phyloP scores from a whole-genome alignment of 331 rosid genomes.

The Malus hybrid region DNA sequence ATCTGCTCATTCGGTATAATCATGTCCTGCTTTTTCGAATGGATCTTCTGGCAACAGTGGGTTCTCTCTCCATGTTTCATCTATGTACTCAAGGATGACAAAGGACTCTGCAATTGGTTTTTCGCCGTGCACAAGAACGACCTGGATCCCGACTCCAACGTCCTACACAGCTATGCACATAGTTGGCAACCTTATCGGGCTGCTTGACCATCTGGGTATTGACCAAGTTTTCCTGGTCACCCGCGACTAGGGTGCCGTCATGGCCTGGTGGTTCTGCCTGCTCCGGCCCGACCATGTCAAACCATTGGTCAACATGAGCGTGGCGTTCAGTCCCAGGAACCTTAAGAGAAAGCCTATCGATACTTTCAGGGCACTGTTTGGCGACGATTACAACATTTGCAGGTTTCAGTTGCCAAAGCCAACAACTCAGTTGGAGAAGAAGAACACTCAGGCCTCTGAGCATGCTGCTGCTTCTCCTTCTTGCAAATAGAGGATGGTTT shows the following conservation, averaged over 20 bases:
- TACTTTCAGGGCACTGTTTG: constrained; percentile 33
- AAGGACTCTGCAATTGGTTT: constrained; percentile 40
- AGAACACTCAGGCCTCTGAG: too few species aligned
- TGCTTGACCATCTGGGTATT: constrained; percentile 46
- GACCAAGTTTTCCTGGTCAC: constrained; percentile 61
- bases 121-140: constrained; percentile 31
- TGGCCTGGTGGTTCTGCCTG: constrained; percentile 61
- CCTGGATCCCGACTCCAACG: constrained; percentile 7
- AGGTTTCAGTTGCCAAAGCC: constrained; percentile 43
- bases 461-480: too few species aligned
- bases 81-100: constrained; percentile 45
- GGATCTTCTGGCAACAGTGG: constrained; percentile 38
- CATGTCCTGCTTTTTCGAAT: constrained; percentile 14
- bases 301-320: constrained; percentile 64
- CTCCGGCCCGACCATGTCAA: constrained; percentile 56
- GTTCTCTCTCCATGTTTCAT: constrained; percentile 53
- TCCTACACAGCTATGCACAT: constrained; percentile 52
- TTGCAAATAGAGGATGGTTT: too few species aligned
- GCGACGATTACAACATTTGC: constrained; percentile 63
- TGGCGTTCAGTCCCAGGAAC: constrained; percentile 31
- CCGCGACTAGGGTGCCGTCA: constrained; percentile 65
- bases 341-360: constrained; percentile 24
- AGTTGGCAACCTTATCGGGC: constrained; percentile 62
- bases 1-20: too few species aligned
- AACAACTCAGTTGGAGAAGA: too few species aligned